Percentiles rank a stretch among this genome's conserved stretches.
These are phyloP conservation scores for Paramecium caudatum DNA, from an alignment of 73 alveolate genomes.

Conservation along the genomic window DNA sequence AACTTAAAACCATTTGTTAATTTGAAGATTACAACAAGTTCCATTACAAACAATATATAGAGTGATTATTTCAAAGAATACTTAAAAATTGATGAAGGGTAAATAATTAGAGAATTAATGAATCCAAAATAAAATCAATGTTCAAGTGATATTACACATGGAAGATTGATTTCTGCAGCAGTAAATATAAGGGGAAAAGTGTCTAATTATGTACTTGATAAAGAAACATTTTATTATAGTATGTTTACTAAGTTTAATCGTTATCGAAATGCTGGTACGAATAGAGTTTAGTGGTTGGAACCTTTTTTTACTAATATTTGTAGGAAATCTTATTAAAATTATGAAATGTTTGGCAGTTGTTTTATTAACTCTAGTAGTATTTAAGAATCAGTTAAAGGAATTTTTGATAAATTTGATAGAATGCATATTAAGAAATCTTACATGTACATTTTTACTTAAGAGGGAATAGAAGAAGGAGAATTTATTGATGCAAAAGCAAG, in stretches of 20 bases:
- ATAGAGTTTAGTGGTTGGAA: neutral
- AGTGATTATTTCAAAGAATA: slow-evolving; percentile 17
- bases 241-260: neutral
- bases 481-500: neutral
- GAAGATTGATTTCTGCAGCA: neutral
- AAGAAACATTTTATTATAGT: neutral
- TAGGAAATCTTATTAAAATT: neutral
- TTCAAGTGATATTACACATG: neutral
- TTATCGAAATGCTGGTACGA: neutral
- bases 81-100: neutral
- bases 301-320: slow-evolving; percentile 15
- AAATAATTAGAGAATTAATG: slow-evolving; percentile 6
- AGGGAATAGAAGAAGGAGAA: neutral
- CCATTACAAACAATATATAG: neutral
- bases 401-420: neutral
- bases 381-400: neutral
- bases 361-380: neutral
- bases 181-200: neutral
- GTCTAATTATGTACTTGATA: neutral
- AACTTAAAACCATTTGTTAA: neutral
- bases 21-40: neutral
- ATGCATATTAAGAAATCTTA: neutral
- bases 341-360: neutral
- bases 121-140: neutral
- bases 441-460: neutral